A percentile compares a stretch with the other conserved stretches of the same genome.
Evolutionary conservation across 495 filamentous ascomycete genomes (phyloP).

Genomic region (Penicillium coffeae): DNA sequence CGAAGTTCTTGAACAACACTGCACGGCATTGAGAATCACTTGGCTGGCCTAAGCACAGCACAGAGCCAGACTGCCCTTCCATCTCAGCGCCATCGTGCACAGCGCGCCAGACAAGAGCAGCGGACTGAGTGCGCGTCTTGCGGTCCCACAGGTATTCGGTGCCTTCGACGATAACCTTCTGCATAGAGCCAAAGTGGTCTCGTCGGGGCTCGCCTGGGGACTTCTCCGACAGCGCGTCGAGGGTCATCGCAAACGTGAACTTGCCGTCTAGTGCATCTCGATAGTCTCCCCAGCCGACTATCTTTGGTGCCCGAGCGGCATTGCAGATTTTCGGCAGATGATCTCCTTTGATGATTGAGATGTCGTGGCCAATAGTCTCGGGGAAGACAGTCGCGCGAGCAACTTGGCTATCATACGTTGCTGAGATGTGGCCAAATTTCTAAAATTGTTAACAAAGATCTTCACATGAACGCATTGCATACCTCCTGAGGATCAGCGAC

Average conservation of each 20-base stretch:
- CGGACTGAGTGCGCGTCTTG: constrained; percentile 11
- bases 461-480: too few relatives aligned
- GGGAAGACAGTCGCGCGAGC: constrained; percentile 7
- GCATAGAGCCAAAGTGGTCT: constrained; percentile 9
- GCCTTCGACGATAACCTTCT: constrained; percentile 15
- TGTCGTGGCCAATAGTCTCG: constrained; percentile 12
- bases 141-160: constrained; percentile 16
- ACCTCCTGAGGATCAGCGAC: constrained; percentile 11
- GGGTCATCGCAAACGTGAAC: constrained; percentile 10
- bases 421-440: constrained; percentile 12
- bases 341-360: constrained; percentile 12
- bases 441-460: not conserved
- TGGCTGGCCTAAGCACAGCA: constrained; percentile 10
- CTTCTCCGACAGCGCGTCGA: constrained; percentile 1
- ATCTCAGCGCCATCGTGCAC: constrained; percentile 14
- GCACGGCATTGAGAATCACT: constrained; percentile 12
- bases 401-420: constrained; percentile 11
- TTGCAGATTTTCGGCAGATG: constrained; percentile 7
- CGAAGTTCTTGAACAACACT: constrained; percentile 14
- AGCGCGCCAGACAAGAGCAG: constrained; percentile 11
- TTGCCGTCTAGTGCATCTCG: constrained; percentile 10
- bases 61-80: constrained; percentile 11
- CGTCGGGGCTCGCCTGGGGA: not conserved
- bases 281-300: constrained; percentile 15
- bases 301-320: constrained; percentile 8